Conservation (phyloP, 345 rosid genomes). For the Erysimum cheiranthoides region DNA sequence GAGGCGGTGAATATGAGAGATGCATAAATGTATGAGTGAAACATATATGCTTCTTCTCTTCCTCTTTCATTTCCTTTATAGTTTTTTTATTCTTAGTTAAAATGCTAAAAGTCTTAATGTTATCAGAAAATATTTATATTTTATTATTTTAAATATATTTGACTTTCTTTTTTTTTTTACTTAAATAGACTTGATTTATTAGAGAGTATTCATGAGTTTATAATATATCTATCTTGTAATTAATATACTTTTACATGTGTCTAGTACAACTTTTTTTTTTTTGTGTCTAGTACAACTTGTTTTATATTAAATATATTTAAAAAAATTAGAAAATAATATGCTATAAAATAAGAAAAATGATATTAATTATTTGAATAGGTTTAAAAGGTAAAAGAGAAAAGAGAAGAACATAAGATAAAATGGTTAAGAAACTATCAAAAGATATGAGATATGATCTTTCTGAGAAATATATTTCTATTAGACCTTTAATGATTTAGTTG, state of each 20-base stretch:
- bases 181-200: not conserved
- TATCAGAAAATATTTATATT: not conserved
- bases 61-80: constrained; percentile 3
- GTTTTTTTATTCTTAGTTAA: not conserved
- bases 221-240: not conserved
- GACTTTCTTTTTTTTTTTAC: not conserved
- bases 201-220: not conserved
- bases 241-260: not conserved
- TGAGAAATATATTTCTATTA: not conserved
- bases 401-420: not conserved
- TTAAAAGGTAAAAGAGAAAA: not conserved
- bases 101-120: not conserved
- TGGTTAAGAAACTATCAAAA: not conserved
- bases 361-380: not conserved
- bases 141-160: not conserved
- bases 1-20: not conserved
- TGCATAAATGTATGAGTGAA: constrained; percentile 5
- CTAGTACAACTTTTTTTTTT: not conserved
- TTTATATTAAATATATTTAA: not conserved
- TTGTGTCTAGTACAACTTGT: not conserved
- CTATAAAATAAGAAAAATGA: not conserved
- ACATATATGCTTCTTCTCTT: not conserved
- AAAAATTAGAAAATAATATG: not conserved
- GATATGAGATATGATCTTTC: not conserved
- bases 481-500: constrained; percentile 14